Percentiles rank a stretch among this genome's conserved stretches.
Evolutionary conservation across 441 rosid genomes (phyloP).

Genomic region (Gossypium aridum): DNA sequence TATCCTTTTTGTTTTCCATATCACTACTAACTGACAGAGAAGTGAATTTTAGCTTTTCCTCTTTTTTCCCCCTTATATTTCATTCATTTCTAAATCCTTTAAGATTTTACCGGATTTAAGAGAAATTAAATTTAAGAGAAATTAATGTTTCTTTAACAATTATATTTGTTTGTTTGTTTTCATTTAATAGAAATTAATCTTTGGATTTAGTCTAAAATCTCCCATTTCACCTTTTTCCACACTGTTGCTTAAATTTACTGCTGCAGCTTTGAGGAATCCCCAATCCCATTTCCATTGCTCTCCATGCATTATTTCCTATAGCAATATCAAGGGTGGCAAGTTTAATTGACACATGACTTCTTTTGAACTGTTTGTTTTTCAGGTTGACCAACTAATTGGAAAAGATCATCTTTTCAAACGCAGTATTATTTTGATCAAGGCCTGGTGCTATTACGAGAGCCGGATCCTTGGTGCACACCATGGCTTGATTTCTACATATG

Average conservation of each 20-base stretch:
- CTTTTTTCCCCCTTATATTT: no score
- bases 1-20: background rate
- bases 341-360: background rate
- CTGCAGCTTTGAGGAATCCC: background rate
- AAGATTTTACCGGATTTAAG: background rate
- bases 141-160: background rate
- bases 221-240: background rate
- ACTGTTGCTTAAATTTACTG: background rate
- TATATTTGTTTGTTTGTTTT: background rate
- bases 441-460: constrained; percentile 98
- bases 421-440: constrained; percentile 74
- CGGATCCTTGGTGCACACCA: constrained; percentile 84
- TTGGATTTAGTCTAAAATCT: background rate
- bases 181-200: background rate
- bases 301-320: background rate
- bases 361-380: constrained; percentile 17
- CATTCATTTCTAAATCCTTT: background rate
- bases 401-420: constrained; percentile 82
- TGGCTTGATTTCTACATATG: constrained; percentile 88
- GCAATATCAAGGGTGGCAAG: background rate
- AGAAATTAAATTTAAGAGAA: no score
- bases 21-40: background rate
- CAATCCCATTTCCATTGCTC: no score
- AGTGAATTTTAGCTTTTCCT: background rate
- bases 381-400: constrained; percentile 73